Evolutionary conservation across 768 basidiomycete species (phyloP), one percentile per base, ranked within the genome.

Genomic region (Phaeotremella skinneri): DNA sequence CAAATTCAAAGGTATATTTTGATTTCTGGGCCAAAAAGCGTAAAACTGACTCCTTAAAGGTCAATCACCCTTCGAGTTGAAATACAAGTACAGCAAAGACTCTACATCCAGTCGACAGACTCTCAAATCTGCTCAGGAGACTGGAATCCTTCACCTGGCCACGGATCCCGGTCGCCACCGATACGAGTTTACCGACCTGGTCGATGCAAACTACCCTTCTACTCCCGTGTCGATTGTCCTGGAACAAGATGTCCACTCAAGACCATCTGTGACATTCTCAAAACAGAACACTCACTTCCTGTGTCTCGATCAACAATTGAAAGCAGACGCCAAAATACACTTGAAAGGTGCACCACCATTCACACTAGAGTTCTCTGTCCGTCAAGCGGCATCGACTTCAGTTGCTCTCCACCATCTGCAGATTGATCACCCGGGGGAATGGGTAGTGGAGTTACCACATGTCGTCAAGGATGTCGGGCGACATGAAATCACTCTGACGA

Each of bases 61-160:
- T 51, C 85, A 86, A 21, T 86, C 90, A n/a, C 92, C 92, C 0
- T 97, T 93, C 83, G 87, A 94, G 73, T 85, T 94, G 62, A 87
- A 84, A 82, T 96, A 93, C 76, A 88, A 90, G 64, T 84, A 91
- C 54, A 89, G 87, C 0, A 37, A 61, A 4, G 60, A 61, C 26
- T 59, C 61, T 3, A 55, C 58, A 25, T 63, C 67, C 13, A 59
- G 52, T 17, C 58, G 58, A 29, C 64, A 73, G 37, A 63, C 58
- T 13, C 55, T 75, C 25, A 73, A 72, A 49, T 47, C 37, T 14
- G 73, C 75, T 6, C 69, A 70, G 54, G 61, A 64, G 17, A 60
- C 57, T 16, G 75, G 73, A 26, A 61, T 73, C 4, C 59, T 76
- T 4, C 75, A 74, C 39, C 62, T 76, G 17, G 91, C 89, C 0